Evolutionary conservation across 176 grass and related monocot species (phyloP).

Genomic region (Musa troglodytarum): DNA sequence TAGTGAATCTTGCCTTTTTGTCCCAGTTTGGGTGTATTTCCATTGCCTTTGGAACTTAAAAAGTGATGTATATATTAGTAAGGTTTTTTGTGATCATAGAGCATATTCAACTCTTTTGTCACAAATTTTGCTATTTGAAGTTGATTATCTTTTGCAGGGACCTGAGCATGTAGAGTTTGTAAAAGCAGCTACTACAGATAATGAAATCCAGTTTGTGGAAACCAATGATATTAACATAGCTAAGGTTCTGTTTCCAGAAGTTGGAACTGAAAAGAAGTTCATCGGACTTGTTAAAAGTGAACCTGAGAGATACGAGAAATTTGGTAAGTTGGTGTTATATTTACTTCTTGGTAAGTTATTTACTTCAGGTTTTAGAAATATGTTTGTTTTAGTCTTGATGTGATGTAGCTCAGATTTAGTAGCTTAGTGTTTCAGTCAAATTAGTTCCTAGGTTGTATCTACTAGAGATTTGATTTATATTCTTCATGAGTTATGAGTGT

Average conservation of each 20-base stretch:
- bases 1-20: too few species aligned
- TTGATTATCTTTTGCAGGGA: constrained; percentile 40
- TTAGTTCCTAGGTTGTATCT: too few species aligned
- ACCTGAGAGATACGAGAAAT: constrained; percentile 73
- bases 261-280: constrained; percentile 53
- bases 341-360: neutral
- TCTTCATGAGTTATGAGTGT: too few species aligned
- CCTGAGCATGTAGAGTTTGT: constrained; percentile 54
- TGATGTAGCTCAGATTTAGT: neutral
- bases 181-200: constrained; percentile 55
- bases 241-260: constrained; percentile 59
- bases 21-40: too few species aligned
- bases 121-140: neutral
- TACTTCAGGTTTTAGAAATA: too few species aligned
- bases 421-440: too few species aligned
- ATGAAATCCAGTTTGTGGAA: constrained; percentile 85
- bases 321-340: constrained; percentile 38
- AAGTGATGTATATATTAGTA: neutral
- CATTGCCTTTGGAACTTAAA: too few species aligned
- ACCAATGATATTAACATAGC: constrained; percentile 60
- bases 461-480: too few species aligned
- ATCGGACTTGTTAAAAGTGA: constrained; percentile 80
- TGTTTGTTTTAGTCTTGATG: neutral
- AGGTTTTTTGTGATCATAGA: neutral
- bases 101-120: neutral